phyloP scores from a whole-genome alignment of 148 eudicot genomes.

The Rhododendron ovatum region DNA sequence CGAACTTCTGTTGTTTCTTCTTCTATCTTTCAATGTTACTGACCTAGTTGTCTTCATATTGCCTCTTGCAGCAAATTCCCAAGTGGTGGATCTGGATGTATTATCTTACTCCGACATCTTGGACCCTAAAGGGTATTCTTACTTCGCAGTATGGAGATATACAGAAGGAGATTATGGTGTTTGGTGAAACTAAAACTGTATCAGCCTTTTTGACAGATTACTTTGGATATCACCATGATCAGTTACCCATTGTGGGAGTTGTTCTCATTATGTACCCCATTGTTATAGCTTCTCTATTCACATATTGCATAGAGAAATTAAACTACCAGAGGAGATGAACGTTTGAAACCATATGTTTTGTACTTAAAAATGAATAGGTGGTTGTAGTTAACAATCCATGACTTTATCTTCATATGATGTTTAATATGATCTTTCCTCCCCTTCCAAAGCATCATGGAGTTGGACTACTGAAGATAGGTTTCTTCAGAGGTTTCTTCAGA shows the following conservation, averaged over 20 bases:
- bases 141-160: background rate
- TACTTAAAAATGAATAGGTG: background rate
- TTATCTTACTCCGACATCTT: too few relatives aligned
- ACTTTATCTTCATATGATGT: too few relatives aligned
- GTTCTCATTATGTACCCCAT: background rate
- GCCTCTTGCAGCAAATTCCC: too few relatives aligned
- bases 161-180: too few relatives aligned
- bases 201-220: too few relatives aligned
- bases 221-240: background rate
- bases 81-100: too few relatives aligned
- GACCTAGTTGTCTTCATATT: background rate
- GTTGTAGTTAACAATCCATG: background rate
- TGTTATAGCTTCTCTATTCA: background rate
- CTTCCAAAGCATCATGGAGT: background rate
- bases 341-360: background rate
- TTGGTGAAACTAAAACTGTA: too few relatives aligned
- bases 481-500: background rate
- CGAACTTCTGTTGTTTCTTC: background rate
- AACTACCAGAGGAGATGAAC: background rate
- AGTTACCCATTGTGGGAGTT: background rate
- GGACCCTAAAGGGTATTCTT: too few relatives aligned
- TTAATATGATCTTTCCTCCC: background rate
- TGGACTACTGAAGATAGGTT: background rate
- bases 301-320: background rate
- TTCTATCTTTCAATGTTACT: background rate